Evolutionary conservation across 2,329 filamentous ascomycete genomes (phyloP).

Genomic region (Phialemonium atrogriseum): DNA sequence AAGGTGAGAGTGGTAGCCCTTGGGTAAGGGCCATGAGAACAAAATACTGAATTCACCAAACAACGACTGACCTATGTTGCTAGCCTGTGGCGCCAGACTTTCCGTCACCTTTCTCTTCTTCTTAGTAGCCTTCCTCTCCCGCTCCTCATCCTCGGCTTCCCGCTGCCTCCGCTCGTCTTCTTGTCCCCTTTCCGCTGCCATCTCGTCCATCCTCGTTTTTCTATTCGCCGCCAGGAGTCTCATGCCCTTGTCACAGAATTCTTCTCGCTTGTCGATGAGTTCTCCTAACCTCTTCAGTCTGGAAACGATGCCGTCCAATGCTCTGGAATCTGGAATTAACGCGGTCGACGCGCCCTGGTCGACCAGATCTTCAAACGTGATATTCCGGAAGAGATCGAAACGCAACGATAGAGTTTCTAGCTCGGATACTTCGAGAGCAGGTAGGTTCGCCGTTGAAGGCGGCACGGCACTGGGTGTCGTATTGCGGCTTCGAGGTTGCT

Average conservation of each 20-base stretch:
- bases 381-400: slow-evolving; percentile 49
- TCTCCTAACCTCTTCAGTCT: slow-evolving; percentile 57
- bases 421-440: slow-evolving; percentile 45
- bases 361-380: slow-evolving; percentile 62
- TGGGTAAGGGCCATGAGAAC: too few relatives aligned
- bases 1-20: slow-evolving; percentile 2
- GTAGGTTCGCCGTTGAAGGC: slow-evolving; percentile 41
- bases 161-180: slow-evolving; percentile 43
- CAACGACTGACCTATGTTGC: slow-evolving; percentile 22
- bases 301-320: slow-evolving; percentile 54
- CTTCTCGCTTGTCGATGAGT: slow-evolving; percentile 58
- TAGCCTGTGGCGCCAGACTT: slow-evolving; percentile 47
- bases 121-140: slow-evolving; percentile 51
- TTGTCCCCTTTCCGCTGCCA: slow-evolving; percentile 32
- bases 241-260: slow-evolving; percentile 66
- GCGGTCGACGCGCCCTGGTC: slow-evolving; percentile 50
- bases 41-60: too few relatives aligned
- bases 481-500: slow-evolving; percentile 67
- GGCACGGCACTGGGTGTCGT: slow-evolving; percentile 59
- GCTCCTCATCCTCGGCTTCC: slow-evolving; percentile 37
- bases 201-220: slow-evolving; percentile 52
- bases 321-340: slow-evolving; percentile 54
- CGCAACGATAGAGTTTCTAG: slow-evolving; percentile 60
- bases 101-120: slow-evolving; percentile 73
- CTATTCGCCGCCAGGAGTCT: slow-evolving; percentile 57